Percentiles rank a stretch among this genome's conserved stretches.
Evolutionary conservation across 306 rosid genomes (phyloP).

Genomic region (Amphicarpaea edgeworthii): DNA sequence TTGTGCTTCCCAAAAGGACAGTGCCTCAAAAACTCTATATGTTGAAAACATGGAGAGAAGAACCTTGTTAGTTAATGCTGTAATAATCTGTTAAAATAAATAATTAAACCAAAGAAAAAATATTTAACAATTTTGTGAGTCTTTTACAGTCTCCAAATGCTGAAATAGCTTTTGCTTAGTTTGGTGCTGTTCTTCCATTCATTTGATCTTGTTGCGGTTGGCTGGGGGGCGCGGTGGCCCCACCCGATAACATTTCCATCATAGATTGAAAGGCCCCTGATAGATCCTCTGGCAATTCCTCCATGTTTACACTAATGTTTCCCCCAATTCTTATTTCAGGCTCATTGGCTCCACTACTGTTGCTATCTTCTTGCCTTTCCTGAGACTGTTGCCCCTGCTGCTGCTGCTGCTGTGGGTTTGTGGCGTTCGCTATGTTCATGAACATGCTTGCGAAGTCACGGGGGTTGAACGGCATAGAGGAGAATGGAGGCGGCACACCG

Average conservation of each 20-base stretch:
- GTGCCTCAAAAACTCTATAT: constrained; percentile 19
- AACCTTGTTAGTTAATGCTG: not conserved
- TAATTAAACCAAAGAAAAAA: not conserved
- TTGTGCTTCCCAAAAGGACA: not conserved
- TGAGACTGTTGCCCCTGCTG: constrained; percentile 62
- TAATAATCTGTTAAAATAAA: not conserved
- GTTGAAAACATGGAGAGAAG: not conserved
- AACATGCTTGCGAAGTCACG: constrained; percentile 65
- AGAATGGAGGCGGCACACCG: constrained; percentile 57
- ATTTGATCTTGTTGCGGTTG: constrained; percentile 60
- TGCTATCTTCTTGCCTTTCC: constrained; percentile 50
- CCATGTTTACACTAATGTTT: constrained; percentile 62
- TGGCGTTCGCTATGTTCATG: constrained; percentile 61
- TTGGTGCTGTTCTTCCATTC: constrained; percentile 64
- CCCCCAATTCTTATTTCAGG: constrained; percentile 60
- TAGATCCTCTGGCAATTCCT: constrained; percentile 71
- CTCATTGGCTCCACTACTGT: constrained; percentile 49
- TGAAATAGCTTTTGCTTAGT: constrained; percentile 44
- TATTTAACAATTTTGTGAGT: constrained; percentile 14
- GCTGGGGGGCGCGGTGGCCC: constrained; percentile 49
- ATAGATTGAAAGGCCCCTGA: constrained; percentile 67
- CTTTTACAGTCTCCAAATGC: constrained; percentile 34
- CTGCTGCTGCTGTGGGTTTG: constrained; percentile 52
- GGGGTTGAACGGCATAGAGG: constrained; percentile 63
- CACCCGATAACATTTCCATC: constrained; percentile 77